Conservation (phyloP, 306 rosid genomes). For the Cucurbita ficifolia region DNA sequence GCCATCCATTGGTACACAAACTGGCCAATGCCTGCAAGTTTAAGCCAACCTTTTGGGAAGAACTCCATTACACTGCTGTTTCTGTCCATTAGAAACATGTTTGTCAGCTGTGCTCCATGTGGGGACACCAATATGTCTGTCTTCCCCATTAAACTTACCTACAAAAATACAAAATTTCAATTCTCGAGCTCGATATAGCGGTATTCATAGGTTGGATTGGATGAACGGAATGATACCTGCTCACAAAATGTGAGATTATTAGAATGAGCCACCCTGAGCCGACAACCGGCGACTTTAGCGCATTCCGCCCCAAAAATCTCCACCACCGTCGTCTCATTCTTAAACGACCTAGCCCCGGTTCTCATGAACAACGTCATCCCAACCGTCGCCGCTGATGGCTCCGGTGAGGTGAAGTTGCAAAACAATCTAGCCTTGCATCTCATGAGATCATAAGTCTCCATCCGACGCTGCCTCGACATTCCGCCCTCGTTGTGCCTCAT, state of each 20-base stretch:
- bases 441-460: constrained; percentile 47
- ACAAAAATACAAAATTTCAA: too few relatives aligned
- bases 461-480: constrained; percentile 41
- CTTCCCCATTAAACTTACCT: constrained; percentile 43
- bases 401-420: constrained; percentile 23
- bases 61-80: constrained; percentile 69
- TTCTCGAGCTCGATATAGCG: too few relatives aligned
- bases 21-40: constrained; percentile 61
- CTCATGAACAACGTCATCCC: constrained; percentile 44
- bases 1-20: constrained; percentile 45
- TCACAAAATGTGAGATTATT: constrained; percentile 47
- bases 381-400: background rate
- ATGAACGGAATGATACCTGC: constrained; percentile 17
- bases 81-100: constrained; percentile 48
- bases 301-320: constrained; percentile 33
- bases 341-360: constrained; percentile 43
- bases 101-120: constrained; percentile 57
- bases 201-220: too few relatives aligned
- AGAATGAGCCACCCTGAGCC: constrained; percentile 35
- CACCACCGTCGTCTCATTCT: constrained; percentile 26
- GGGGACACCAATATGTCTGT: constrained; percentile 51
- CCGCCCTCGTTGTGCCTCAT: constrained; percentile 70
- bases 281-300: constrained; percentile 32
- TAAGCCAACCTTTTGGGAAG: constrained; percentile 54
- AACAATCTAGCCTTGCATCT: constrained; percentile 47